phyloP scores from a whole-genome alignment of 345 rosid genomes.

The Acer yangbiense region DNA sequence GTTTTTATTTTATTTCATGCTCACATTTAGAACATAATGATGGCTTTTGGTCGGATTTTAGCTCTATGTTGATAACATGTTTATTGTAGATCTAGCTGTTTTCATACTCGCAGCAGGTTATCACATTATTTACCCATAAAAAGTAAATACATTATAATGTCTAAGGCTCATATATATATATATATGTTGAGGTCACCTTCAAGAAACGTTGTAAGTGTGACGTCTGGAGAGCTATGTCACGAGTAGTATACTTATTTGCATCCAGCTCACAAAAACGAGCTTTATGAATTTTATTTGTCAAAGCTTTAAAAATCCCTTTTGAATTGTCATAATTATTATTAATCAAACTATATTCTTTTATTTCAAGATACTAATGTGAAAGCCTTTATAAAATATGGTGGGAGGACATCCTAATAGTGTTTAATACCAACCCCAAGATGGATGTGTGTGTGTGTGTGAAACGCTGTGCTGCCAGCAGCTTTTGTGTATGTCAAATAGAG shows the following conservation, averaged over 20 bases:
- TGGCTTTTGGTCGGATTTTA: neutral
- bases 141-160: neutral
- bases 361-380: neutral
- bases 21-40: neutral
- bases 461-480: neutral
- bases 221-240: neutral
- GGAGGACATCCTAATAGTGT: neutral
- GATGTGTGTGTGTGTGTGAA: neutral
- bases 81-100: neutral
- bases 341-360: neutral
- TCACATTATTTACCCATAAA: neutral
- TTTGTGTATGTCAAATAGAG: neutral
- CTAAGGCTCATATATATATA: neutral
- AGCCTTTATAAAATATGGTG: neutral
- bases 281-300: neutral
- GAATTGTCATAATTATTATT: neutral
- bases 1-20: conserved; percentile 1
- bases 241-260: neutral
- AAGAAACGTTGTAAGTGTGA: neutral
- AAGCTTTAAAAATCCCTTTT: neutral
- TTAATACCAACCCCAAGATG: neutral
- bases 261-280: neutral
- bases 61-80: neutral
- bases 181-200: neutral
- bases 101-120: neutral